Evolutionary conservation across 2,329 filamentous ascomycete species (phyloP), one percentile per base, ranked within the genome.

Genomic region (Penicillium polonicum): DNA sequence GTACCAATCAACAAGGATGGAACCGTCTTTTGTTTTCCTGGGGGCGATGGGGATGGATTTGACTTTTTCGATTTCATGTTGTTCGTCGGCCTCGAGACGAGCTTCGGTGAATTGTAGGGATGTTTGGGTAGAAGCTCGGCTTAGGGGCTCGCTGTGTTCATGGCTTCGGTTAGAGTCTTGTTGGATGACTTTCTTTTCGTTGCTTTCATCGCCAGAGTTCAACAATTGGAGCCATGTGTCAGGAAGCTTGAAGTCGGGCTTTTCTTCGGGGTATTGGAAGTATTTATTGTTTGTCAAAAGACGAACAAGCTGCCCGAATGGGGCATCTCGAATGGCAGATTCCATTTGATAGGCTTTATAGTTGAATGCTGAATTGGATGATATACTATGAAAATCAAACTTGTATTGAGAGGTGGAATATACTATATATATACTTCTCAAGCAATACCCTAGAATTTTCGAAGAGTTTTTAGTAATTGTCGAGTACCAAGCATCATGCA

Each of bases 241-340:
- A 0, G 69, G 71, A n/a, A 67, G 62, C 44, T 67, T 49, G 52
- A 72, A 73, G 48, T 60, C 68, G 12, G 69, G 57, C 48, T 61
- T 62, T 54, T 78, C 76, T 69, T 82, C 80, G 31, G 75, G 72
- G 58, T 80, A 82, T 56, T 75, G 65, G 31, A 82, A 72, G 36
- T 76, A 67, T 53, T 74, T 75, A 45, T 77, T 77, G 1, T 71
- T 61, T 4, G 78, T 77, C 17, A 78, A 53, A 36, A 73, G 75
- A 19, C 80, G 75, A n/a, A 81, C 59, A 17, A 78, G 23, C 64
- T 80, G 79, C 53, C 79, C 79, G 48, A 81, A 74, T 12, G 78
- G 72, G 29, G 79, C 75, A 55, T 81, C 79, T 41, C 79, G 72
- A 51, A 67, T 52, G 25, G 79, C 55, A 44, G 64, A 55, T 17